Conservation (phyloP, 768 basidiomycete genomes). For the Trametes villosa region DNA sequence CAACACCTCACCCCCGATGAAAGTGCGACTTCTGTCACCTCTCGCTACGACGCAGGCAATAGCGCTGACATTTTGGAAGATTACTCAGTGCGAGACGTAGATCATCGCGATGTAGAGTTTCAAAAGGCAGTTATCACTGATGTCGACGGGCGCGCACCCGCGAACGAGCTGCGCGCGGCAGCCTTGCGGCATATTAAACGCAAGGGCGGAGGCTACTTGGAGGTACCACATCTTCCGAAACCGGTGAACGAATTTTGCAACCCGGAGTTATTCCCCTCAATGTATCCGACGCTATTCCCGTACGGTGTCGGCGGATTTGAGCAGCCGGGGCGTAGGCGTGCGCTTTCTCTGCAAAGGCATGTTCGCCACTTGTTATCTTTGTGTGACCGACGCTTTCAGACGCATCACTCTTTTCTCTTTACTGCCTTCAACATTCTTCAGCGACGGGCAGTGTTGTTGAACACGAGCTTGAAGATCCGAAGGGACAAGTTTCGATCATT, state of each 20-base stretch:
- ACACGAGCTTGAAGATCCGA: slow-evolving; percentile 37
- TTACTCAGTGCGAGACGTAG: too few relatives aligned
- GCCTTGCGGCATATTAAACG: slow-evolving; percentile 39
- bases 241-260: slow-evolving; percentile 44
- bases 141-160: slow-evolving; percentile 33
- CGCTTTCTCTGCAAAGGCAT: slow-evolving; percentile 25
- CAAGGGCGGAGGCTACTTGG: slow-evolving; percentile 31
- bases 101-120: not conserved
- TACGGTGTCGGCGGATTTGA: slow-evolving; percentile 50
- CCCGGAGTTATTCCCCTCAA: slow-evolving; percentile 41
- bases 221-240: slow-evolving; percentile 36
- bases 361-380: slow-evolving; percentile 38
- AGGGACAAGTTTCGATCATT: not conserved
- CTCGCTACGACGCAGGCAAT: not conserved
- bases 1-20: not conserved
- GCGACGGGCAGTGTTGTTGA: slow-evolving; percentile 34
- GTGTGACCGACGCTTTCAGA: slow-evolving; percentile 40
- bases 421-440: slow-evolving; percentile 48
- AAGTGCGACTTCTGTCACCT: not conserved
- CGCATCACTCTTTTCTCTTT: slow-evolving; percentile 48
- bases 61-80: not conserved
- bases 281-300: slow-evolving; percentile 49
- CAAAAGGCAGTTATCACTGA: slow-evolving; percentile 31
- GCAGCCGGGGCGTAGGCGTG: slow-evolving; percentile 26
- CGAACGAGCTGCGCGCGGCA: slow-evolving; percentile 37